A percentile compares a stretch with the other conserved stretches of the same genome.
phyloP scores from a whole-genome alignment of 2,329 filamentous ascomycete species.

The Clathrospora elynae region DNA sequence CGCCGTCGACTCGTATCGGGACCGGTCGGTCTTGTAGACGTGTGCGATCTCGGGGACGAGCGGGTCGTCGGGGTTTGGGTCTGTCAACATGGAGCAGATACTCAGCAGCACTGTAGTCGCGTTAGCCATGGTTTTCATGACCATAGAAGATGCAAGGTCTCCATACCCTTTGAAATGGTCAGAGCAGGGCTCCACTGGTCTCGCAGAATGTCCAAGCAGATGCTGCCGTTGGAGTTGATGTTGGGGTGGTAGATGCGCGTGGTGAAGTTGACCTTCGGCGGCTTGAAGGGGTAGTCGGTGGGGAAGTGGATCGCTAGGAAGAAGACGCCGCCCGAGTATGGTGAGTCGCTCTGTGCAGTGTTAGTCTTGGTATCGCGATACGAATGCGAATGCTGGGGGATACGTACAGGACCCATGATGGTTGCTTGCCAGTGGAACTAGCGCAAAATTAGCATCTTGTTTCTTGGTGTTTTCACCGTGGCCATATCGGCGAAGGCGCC shows the following conservation, averaged over 20 bases:
- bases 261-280: slow-evolving; percentile 99
- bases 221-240: slow-evolving; percentile 99
- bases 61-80: slow-evolving; percentile 98
- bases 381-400: slow-evolving; percentile 6
- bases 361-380: slow-evolving; percentile 36
- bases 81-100: slow-evolving; percentile 99
- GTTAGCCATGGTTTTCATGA: slow-evolving; percentile 5
- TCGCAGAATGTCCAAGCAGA: slow-evolving; percentile 96
- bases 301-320: slow-evolving; percentile 99
- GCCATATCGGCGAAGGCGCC: slow-evolving; percentile 28
- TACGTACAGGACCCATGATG: slow-evolving; percentile 97
- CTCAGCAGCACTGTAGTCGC: slow-evolving; percentile 78
- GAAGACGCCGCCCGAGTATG: slow-evolving; percentile 98
- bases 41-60: slow-evolving; percentile 98
- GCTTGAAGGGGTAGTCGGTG: slow-evolving; percentile 99
- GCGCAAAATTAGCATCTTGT: slow-evolving; percentile 36
- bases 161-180: slow-evolving; percentile 96
- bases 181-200: slow-evolving; percentile 99
- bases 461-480: slow-evolving; percentile 17
- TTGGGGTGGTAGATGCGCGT: slow-evolving; percentile 99
- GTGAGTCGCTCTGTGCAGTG: slow-evolving; percentile 78
- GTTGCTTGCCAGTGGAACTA: slow-evolving; percentile 99
- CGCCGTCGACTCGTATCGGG: slow-evolving; percentile 93
- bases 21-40: slow-evolving; percentile 98
- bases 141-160: neutral